Percentiles rank a stretch among this genome's conserved stretches.
Conservation (phyloP, 805 yeast species). For the Zygoascus tannicola region DNA sequence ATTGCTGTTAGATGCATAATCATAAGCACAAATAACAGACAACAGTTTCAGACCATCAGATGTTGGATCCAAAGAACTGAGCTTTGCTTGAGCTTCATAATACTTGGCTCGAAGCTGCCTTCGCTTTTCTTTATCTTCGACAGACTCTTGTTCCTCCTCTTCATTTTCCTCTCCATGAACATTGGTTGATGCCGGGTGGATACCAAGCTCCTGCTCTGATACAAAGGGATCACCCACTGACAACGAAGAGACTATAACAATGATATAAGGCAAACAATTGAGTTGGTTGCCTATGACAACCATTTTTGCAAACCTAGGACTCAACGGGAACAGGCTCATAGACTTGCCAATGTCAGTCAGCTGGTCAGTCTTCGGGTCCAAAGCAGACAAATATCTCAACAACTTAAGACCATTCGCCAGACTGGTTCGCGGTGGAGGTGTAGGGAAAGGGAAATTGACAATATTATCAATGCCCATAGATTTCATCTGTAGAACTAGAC, state of each 20-base stretch:
- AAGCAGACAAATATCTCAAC: slow-evolving; percentile 68
- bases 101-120: slow-evolving; percentile 41
- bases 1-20: slow-evolving; percentile 43
- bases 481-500: slow-evolving; percentile 92
- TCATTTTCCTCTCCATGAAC: slow-evolving; percentile 4
- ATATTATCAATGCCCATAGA: slow-evolving; percentile 92
- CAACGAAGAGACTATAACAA: slow-evolving; percentile 83
- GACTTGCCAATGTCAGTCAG: slow-evolving; percentile 73
- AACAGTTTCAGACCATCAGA: slow-evolving; percentile 70
- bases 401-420: slow-evolving; percentile 58
- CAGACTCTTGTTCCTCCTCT: slow-evolving; percentile 20
- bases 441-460: slow-evolving; percentile 90
- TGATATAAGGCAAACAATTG: slow-evolving; percentile 76
- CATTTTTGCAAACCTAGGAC: slow-evolving; percentile 90
- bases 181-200: slow-evolving; percentile 21
- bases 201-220: slow-evolving; percentile 64
- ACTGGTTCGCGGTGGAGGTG: slow-evolving; percentile 66
- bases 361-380: slow-evolving; percentile 37
- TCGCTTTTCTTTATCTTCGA: slow-evolving; percentile 31
- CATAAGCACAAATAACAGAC: slow-evolving; percentile 81
- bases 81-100: slow-evolving; percentile 48
- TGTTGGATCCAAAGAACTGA: slow-evolving; percentile 56
- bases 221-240: slow-evolving; percentile 91
- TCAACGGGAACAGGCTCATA: slow-evolving; percentile 86
- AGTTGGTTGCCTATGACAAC: slow-evolving; percentile 79